Base-by-base conservation (phyloP, 805 yeast species). In the Nakazawaea ishiwadae region DNA sequence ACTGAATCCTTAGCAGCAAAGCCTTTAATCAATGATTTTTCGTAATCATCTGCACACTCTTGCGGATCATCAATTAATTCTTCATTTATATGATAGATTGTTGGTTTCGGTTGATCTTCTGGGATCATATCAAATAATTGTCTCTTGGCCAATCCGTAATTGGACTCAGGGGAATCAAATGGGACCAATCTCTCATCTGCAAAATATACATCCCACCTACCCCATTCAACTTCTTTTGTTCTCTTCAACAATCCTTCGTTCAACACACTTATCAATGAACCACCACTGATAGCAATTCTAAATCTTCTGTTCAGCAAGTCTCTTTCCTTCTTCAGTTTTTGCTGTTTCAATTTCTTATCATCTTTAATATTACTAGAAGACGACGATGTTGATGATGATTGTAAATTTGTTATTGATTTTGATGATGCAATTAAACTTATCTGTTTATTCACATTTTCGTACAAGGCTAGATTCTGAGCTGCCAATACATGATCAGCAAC, bases 1-100 rank as follows among this genome's bases (percentile, higher is more conserved):
- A 93, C 99, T 14, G 96, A 83, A 62, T 93, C 98, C 59, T 95
- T 91, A 40, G 86, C 89, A 9, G 99, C 99, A 67, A 93, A 93
- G 40, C 91, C 93, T 55, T 77, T 79, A 44, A 93, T 85, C 42
- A 93, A 69, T 16, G 79, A 70, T 63, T 88, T 86, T 58, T 93
- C 99, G 63, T 93, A 93, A 49, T 70, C 75, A 59, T 93, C 98
- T 4, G 99, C 98, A 54, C 95, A 88, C 59, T 88, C 97, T 56
- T 84, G 95, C 3, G 93, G 84, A 56, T 85, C 91, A 44, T 73
- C 66, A 18, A 91, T 73, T 38, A 88, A 65, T 9, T 75, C 54
- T 58, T 83, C 95, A 59, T 90, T 87, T 44, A 93, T 84, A 54
- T 87, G 96, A 61, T 68, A 89, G 44, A 93, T 79, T 30, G 76